Percentiles rank a stretch among this genome's conserved stretches.
Conservation (phyloP, 1,284 basidiomycete species). For the Phellopilus nigrolimitatus region DNA sequence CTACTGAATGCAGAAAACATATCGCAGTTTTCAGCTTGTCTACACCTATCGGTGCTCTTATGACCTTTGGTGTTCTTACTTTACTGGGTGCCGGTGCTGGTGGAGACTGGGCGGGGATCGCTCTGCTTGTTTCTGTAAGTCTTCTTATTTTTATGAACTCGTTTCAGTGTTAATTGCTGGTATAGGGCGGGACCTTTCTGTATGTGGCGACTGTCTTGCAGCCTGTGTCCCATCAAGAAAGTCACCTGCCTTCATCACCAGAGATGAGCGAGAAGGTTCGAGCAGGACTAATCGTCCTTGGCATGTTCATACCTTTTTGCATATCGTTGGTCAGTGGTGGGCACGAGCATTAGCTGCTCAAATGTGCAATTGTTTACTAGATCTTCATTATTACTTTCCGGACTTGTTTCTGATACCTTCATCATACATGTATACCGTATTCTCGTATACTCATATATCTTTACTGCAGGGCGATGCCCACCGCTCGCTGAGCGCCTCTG, state of each 20-base stretch:
- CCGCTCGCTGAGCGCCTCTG: too few species aligned
- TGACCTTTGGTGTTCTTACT: constrained; percentile 62
- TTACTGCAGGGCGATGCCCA: too few species aligned
- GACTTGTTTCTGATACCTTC: background rate
- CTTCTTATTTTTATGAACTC: constrained; percentile 8
- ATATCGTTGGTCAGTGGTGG: constrained; percentile 46
- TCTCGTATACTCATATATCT: too few species aligned
- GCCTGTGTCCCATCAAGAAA: constrained; percentile 50
- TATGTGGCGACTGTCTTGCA: constrained; percentile 92
- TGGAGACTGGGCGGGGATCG: constrained; percentile 63
- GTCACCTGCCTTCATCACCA: constrained; percentile 27
- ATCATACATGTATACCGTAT: too few species aligned
- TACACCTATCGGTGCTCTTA: constrained; percentile 72
- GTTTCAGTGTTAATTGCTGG: background rate
- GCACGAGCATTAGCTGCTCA: constrained; percentile 38
- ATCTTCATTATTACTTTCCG: background rate
- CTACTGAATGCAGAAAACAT: constrained; percentile 65
- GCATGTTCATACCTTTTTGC: constrained; percentile 67
- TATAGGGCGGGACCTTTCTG: constrained; percentile 89
- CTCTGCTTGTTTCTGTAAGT: constrained; percentile 75
- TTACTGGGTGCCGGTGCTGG: constrained; percentile 46
- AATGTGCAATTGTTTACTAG: too few species aligned
- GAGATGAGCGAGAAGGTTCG: constrained; percentile 43
- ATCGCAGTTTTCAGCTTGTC: constrained; percentile 75
- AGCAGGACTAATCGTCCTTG: constrained; percentile 51